phyloP scores from a whole-genome alignment of 192 early-diverging fungal genomes.

The Backusella tarrabulga region DNA sequence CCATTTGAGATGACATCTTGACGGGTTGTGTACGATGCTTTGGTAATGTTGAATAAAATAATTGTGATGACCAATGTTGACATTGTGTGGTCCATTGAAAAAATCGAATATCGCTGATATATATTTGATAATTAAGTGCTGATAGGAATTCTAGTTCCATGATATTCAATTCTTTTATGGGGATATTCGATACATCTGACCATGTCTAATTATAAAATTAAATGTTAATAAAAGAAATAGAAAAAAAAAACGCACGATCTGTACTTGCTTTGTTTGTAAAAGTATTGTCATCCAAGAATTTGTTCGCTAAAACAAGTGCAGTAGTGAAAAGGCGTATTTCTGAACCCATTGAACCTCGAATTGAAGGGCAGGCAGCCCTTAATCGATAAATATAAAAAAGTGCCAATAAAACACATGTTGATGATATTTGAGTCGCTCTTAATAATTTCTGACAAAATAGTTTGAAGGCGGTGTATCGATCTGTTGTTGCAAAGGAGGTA shows the following conservation, averaged over 20 bases:
- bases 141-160: conserved; percentile 87
- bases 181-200: conserved; percentile 82
- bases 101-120: conserved; percentile 70
- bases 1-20: not conserved
- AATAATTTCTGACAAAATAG: conserved; percentile 54
- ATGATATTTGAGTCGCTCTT: conserved; percentile 58
- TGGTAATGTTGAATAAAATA: not conserved
- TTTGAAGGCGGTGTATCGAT: conserved; percentile 34
- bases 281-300: conserved; percentile 86
- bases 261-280: conserved; percentile 68
- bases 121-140: conserved; percentile 72
- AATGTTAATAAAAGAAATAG: conserved; percentile 13
- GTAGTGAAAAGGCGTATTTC: conserved; percentile 84
- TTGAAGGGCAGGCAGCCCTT: conserved; percentile 48
- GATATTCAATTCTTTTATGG: conserved; percentile 74
- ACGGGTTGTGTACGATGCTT: not conserved
- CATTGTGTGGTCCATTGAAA: conserved; percentile 56
- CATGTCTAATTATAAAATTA: conserved; percentile 45
- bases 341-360: conserved; percentile 66
- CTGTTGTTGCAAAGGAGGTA: not conserved
- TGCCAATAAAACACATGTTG: conserved; percentile 57
- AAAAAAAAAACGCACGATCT: not conserved
- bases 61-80: conserved; percentile 24
- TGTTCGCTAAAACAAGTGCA: conserved; percentile 82
- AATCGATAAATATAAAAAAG: conserved; percentile 66